Evolutionary conservation across 2,329 filamentous ascomycete species (phyloP), one percentile per base, ranked within the genome.

Genomic region (Alternaria alternata): DNA sequence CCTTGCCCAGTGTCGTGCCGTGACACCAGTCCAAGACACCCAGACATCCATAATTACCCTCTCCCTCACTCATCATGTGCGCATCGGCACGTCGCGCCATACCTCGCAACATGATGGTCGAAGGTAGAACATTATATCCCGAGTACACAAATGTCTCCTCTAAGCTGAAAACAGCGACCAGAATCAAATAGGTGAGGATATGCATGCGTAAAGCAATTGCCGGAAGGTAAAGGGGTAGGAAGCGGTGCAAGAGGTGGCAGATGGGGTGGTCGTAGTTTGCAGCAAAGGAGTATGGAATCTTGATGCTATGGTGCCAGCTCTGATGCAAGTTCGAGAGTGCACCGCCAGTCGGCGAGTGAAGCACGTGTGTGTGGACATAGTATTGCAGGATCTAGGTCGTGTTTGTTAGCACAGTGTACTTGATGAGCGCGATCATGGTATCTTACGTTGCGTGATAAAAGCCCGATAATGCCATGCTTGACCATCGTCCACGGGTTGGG

Each of bases 211-310:
- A 82, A n/a, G 85, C 65, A 20, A 88, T 78, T 1, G 89, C 85
- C 1, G 91, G 88, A 0, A 91, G 76, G 72, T 91, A 91, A 7
- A 88, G 77, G 0, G 91, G 90, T 1, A 91, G 59, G 72, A 90
- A 87, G 48, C 86, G 86, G 62, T 86, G 83, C 1, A 92, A 76
- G 7, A 92, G 78, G 48, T 90, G 85, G 1, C 88, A 84, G 0
- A 87, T 64, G 0, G 91, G 90, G 71, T 93, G 89, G 75, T 93
- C 89, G 59, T 90, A 87, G 62, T 88, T 86, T 8, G 89, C 83
- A 43, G 85, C 81, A 24, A 92, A 83, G 26, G 88, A 85, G 76
- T 87, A 90, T 0, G 89, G 86, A 2, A 85, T 82, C 24, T 75
- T 75, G 57, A 86, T 80, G 48, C 82, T 77, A 78, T 92, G 88